Evolutionary conservation across 1,284 basidiomycete genomes (phyloP).

Genomic region (Paramarasmius palmivorus): DNA sequence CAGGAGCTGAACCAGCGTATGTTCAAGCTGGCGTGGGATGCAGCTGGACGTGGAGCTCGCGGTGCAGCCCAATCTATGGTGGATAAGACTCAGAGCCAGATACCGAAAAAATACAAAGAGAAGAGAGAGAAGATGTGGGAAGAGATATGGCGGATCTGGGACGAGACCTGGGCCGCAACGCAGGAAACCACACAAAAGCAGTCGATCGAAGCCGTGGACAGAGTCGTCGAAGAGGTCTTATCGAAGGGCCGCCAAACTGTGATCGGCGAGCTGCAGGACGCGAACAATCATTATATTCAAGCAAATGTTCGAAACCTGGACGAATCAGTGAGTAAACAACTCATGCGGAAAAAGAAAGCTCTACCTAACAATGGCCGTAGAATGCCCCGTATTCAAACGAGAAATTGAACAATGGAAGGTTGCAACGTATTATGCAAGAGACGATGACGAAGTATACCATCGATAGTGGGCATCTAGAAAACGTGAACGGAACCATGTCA

Average conservation of each 20-base stretch:
- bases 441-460: background rate
- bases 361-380: background rate
- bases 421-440: background rate
- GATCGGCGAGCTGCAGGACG: background rate
- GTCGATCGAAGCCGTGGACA: background rate
- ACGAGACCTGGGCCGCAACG: background rate
- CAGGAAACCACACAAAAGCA: background rate
- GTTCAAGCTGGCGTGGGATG: constrained; percentile 7
- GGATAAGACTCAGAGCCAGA: background rate
- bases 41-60: background rate
- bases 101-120: background rate
- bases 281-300: background rate
- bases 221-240: background rate
- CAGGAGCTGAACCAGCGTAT: background rate
- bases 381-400: background rate
- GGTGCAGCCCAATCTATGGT: background rate
- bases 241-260: background rate
- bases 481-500: too few relatives aligned
- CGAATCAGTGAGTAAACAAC: background rate
- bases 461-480: too few relatives aligned
- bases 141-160: constrained; percentile 2
- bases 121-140: constrained; percentile 2
- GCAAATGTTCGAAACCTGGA: background rate
- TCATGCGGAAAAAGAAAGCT: background rate
- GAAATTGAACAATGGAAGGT: background rate